phyloP scores from a whole-genome alignment of 495 filamentous ascomycete species.

The Penicillium antarcticum region DNA sequence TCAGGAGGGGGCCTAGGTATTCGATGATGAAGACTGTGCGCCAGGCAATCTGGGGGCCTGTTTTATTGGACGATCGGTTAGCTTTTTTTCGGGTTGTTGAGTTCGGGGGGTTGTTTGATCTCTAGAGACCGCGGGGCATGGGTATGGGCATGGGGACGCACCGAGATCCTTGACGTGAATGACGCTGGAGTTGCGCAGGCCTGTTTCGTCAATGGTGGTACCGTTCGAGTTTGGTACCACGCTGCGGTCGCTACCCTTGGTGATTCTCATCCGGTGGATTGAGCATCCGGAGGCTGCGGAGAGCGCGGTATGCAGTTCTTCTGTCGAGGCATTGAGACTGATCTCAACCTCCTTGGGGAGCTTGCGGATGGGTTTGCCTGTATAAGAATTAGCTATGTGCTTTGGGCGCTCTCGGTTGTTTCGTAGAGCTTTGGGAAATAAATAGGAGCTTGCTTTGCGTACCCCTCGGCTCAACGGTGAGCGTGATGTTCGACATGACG shows the following conservation, averaged over 20 bases:
- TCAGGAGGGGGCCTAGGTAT: slow-evolving; percentile 90
- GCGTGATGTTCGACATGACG: slow-evolving; percentile 33
- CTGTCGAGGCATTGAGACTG: slow-evolving; percentile 54
- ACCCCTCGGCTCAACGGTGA: slow-evolving; percentile 42
- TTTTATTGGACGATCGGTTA: slow-evolving; percentile 8
- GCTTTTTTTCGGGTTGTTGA: background rate
- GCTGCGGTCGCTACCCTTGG: slow-evolving; percentile 65
- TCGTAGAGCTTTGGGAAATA: background rate
- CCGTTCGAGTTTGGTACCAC: slow-evolving; percentile 69
- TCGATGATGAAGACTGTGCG: slow-evolving; percentile 91
- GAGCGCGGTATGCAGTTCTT: slow-evolving; percentile 59
- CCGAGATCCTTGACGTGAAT: slow-evolving; percentile 93
- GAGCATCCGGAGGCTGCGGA: slow-evolving; percentile 52
- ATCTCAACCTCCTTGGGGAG: slow-evolving; percentile 68
- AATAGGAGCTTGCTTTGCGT: slow-evolving; percentile 12
- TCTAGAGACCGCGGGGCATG: background rate
- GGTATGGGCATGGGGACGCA: slow-evolving; percentile 40
- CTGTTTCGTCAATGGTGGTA: slow-evolving; percentile 57
- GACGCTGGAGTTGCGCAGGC: slow-evolving; percentile 63
- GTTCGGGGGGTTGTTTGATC: background rate
- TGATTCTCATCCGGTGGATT: slow-evolving; percentile 63
- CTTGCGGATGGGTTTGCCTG: slow-evolving; percentile 63
- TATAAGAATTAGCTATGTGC: background rate
- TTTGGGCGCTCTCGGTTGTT: background rate
- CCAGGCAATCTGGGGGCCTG: slow-evolving; percentile 91